These are phyloP conservation scores for Gracilaria gracilis DNA, from an alignment of 23 red algal species.

Conservation along the genomic window DNA sequence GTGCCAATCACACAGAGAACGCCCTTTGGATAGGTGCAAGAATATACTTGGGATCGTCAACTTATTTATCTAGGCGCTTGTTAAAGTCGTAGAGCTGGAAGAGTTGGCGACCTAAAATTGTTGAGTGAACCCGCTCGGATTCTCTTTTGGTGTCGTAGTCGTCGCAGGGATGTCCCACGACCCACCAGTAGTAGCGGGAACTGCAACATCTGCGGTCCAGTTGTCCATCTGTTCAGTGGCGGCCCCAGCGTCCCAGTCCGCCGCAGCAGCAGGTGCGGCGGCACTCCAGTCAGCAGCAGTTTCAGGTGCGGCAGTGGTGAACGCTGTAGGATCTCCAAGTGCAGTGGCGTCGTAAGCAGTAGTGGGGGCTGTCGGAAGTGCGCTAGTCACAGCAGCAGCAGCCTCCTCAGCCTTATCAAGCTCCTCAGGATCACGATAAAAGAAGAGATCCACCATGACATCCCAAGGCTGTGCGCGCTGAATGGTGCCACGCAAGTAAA, in stretches of 20 bases:
- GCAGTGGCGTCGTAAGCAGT: conserved; percentile 64
- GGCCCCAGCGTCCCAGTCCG: conserved; percentile 46
- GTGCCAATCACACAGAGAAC: too few relatives aligned
- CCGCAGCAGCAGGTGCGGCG: conserved; percentile 14
- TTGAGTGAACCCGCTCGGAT: conserved; percentile 30
- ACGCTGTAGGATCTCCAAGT: conserved; percentile 34
- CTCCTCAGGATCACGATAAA: conserved; percentile 98
- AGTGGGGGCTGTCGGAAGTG: conserved; percentile 29
- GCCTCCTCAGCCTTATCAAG: conserved; percentile 94
- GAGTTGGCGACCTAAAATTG: conserved; percentile 46
- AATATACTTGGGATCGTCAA: conserved; percentile 8
- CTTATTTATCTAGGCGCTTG: conserved; percentile 21
- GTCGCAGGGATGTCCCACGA: conserved; percentile 50
- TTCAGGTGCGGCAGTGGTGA: conserved; percentile 23
- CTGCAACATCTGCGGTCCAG: conserved; percentile 33
- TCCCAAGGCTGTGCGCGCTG: conserved; percentile 80
- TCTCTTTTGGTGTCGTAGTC: not conserved
- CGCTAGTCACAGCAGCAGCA: conserved; percentile 69
- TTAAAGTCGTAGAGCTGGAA: conserved; percentile 17
- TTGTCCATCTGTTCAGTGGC: conserved; percentile 43
- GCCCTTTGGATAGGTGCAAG: not conserved
- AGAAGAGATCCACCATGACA: conserved; percentile 99
- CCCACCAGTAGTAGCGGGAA: not conserved
- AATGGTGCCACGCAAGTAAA: conserved; percentile 90
- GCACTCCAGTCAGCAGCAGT: conserved; percentile 52